Conservation (phyloP, 1,284 basidiomycete species). For the Papiliotrema laurentii region DNA sequence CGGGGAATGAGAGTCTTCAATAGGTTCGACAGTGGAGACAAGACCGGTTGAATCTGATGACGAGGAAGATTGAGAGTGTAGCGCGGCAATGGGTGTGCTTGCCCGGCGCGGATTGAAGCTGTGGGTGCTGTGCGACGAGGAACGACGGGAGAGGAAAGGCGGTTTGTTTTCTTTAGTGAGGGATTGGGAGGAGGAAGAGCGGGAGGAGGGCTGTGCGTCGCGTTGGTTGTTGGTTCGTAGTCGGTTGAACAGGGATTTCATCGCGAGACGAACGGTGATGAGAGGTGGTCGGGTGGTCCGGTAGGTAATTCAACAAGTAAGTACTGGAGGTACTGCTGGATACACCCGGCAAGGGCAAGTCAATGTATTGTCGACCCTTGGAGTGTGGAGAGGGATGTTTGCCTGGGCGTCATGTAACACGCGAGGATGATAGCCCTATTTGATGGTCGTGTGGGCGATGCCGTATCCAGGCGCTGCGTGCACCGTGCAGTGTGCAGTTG, state of each 20-base stretch:
- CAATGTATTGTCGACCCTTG: no score
- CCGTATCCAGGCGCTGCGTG: no score
- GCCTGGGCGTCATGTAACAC: no score
- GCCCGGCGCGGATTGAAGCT: background rate
- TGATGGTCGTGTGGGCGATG: no score
- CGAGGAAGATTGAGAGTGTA: constrained; percentile 7
- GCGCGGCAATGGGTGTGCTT: constrained; percentile 6
- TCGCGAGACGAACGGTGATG: constrained; percentile 3
- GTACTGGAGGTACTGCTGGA: no score
- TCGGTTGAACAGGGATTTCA: constrained; percentile 35
- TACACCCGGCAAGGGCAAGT: no score
- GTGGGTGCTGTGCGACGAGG: background rate
- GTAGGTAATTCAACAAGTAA: no score
- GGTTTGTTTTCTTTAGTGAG: background rate
- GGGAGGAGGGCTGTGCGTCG: background rate
- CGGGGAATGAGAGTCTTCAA: no score
- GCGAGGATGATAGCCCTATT: no score
- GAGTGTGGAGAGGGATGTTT: no score
- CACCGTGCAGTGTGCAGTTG: no score
- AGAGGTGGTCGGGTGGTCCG: background rate
- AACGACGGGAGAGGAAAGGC: background rate
- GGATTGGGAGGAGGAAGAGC: constrained; percentile 1
- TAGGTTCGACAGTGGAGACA: no score
- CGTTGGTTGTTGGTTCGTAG: constrained; percentile 10
- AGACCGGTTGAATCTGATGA: constrained; percentile 5